phyloP scores from a whole-genome alignment of 2,329 filamentous ascomycete genomes.

The Colletotrichum truncatum region DNA sequence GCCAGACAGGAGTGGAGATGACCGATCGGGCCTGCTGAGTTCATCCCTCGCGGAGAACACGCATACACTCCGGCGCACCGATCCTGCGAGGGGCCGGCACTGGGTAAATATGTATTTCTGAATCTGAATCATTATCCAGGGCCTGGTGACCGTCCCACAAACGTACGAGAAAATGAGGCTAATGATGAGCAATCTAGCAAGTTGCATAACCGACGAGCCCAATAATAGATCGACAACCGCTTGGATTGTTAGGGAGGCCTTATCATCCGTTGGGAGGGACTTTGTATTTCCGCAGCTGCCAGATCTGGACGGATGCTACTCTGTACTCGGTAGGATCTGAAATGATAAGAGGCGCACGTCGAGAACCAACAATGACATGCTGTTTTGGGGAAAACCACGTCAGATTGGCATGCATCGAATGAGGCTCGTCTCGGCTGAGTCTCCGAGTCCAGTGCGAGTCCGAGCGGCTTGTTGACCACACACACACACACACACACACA shows the following conservation, averaged over 20 bases:
- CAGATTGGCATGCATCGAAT: neutral
- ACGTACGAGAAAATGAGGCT: neutral
- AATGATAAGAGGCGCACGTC: conserved; percentile 7
- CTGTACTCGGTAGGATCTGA: neutral
- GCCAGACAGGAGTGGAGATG: neutral
- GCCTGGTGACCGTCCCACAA: neutral
- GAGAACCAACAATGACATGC: neutral
- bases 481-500: no score
- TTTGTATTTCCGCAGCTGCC: conserved; percentile 9
- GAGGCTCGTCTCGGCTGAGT: neutral
- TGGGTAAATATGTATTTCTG: neutral
- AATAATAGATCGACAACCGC: neutral
- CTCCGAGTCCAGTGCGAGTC: neutral
- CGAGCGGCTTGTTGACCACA: neutral
- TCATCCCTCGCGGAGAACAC: neutral
- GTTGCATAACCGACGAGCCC: neutral
- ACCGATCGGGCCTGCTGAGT: neutral
- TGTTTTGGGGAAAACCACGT: neutral
- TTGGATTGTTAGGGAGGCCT: neutral
- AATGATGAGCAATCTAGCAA: neutral
- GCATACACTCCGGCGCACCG: neutral
- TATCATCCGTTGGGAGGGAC: conserved; percentile 6
- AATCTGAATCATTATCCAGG: neutral
- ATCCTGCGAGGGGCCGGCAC: neutral
- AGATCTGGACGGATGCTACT: conserved; percentile 1